phyloP scores from a whole-genome alignment of 768 basidiomycete genomes.

The Tephrocybe sp. region DNA sequence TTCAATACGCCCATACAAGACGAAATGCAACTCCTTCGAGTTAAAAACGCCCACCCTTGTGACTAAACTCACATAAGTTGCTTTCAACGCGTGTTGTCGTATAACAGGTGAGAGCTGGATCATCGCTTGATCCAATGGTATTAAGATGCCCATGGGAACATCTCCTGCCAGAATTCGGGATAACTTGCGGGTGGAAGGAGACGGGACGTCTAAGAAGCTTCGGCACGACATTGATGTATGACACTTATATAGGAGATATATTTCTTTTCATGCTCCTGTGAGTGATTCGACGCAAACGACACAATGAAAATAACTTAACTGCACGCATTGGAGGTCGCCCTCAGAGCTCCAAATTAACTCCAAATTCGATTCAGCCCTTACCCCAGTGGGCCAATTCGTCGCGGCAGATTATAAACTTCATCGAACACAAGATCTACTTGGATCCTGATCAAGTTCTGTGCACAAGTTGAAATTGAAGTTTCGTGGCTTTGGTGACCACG shows the following conservation, averaged over 20 bases:
- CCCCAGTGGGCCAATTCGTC: constrained; percentile 21
- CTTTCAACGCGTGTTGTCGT: too few relatives aligned
- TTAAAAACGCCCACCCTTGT: background rate
- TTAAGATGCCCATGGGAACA: too few relatives aligned
- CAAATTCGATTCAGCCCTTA: constrained; percentile 16
- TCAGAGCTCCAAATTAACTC: constrained; percentile 2
- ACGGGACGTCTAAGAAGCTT: background rate
- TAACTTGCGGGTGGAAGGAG: too few relatives aligned
- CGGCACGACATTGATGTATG: background rate
- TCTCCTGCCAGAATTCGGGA: too few relatives aligned
- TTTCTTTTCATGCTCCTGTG: background rate
- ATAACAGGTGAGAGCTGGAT: too few relatives aligned
- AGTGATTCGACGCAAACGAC: constrained; percentile 5
- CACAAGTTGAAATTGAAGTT: too few relatives aligned
- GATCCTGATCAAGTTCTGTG: background rate
- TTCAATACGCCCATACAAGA: background rate
- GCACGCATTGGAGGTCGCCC: background rate
- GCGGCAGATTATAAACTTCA: constrained; percentile 7
- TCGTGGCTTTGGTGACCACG: too few relatives aligned
- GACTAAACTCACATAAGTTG: too few relatives aligned
- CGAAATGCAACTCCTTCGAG: background rate
- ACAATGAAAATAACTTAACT: background rate
- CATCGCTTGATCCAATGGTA: too few relatives aligned
- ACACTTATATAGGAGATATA: too few relatives aligned
- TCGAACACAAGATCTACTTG: background rate